A percentile compares a stretch with the other conserved stretches of the same genome.
Evolutionary conservation across 345 rosid species (phyloP).

Genomic region (Eucalyptus erythrocorys): DNA sequence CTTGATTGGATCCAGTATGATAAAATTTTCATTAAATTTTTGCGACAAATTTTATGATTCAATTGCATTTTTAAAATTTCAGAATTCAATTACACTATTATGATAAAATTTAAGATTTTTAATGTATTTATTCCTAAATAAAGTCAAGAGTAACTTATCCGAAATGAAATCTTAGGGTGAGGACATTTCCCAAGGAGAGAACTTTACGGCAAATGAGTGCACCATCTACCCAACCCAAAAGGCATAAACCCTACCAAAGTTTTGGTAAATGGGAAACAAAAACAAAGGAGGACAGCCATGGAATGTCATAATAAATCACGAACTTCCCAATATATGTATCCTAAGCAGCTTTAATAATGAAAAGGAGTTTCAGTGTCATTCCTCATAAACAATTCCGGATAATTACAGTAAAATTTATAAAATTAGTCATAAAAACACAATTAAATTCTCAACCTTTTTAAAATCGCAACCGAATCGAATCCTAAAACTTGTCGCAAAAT

Average conservation of each 20-base stretch:
- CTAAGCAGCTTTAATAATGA: background rate
- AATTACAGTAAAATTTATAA: too few species aligned
- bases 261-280: background rate
- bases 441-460: too few species aligned
- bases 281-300: background rate
- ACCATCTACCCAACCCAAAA: background rate
- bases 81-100: too few species aligned
- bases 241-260: background rate
- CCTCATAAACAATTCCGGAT: background rate
- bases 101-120: too few species aligned
- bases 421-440: too few species aligned
- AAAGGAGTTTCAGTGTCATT: background rate
- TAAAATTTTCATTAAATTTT: too few species aligned
- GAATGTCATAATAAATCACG: background rate
- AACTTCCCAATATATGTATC: accelerated
- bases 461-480: too few species aligned
- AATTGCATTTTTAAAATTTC: accelerated
- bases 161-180: background rate
- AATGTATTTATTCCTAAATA: too few species aligned
- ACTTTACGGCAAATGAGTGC: background rate
- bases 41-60: accelerated
- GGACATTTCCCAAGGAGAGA: background rate
- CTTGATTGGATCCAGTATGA: accelerated
- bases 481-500: too few species aligned
- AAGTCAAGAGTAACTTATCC: too few species aligned